phyloP scores from a whole-genome alignment of 192 early-diverging fungal species.

The Mortierella alpina region DNA sequence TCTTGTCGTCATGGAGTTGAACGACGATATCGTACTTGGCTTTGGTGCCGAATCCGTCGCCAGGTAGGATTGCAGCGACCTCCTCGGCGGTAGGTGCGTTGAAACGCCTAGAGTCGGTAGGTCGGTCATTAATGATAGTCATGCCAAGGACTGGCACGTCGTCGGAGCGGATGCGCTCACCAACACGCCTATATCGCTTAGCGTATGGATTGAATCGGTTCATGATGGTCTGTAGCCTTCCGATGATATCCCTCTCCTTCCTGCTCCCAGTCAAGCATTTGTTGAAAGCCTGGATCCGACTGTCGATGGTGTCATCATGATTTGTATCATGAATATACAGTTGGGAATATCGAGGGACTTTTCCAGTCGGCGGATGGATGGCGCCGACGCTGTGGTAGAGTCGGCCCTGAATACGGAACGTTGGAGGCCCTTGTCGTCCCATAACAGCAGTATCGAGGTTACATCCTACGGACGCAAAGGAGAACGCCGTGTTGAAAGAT shows the following conservation, averaged over 20 bases:
- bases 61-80: slow-evolving; percentile 6
- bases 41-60: not conserved
- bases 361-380: not conserved
- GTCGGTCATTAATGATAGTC: not conserved
- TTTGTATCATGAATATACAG: slow-evolving; percentile 3
- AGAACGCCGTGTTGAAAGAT: not conserved
- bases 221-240: not conserved
- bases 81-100: slow-evolving; percentile 5
- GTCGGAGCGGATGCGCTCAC: not conserved
- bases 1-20: not conserved
- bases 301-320: not conserved
- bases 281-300: not conserved
- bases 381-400: slow-evolving; percentile 13
- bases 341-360: slow-evolving; percentile 3
- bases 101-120: not conserved
- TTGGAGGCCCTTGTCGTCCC: slow-evolving; percentile 1
- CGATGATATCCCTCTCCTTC: not conserved
- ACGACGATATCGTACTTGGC: slow-evolving; percentile 1
- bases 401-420: slow-evolving; percentile 9
- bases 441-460: not conserved
- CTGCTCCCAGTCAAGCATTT: not conserved
- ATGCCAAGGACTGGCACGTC: not conserved
- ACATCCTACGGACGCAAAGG: slow-evolving; percentile 8
- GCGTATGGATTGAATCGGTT: slow-evolving; percentile 11
- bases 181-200: not conserved